phyloP scores from a whole-genome alignment of 2,329 filamentous ascomycete species.

The Colletotrichum eleusines region DNA sequence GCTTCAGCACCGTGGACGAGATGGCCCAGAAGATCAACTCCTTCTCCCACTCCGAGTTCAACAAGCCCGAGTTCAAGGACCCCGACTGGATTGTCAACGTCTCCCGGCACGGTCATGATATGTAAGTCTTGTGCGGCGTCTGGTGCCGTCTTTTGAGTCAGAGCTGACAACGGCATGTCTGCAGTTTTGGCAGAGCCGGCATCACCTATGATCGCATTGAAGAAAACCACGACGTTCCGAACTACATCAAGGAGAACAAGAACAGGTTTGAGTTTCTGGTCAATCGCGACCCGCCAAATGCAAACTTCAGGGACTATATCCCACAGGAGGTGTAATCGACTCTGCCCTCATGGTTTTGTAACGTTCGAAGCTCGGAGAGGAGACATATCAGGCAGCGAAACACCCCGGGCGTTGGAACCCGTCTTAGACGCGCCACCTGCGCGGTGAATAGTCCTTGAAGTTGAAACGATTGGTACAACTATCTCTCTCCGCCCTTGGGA shows the following conservation, averaged over 20 bases:
- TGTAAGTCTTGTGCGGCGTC: background rate
- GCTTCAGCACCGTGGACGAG: background rate
- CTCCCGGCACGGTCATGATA: background rate
- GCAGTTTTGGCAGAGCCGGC: background rate
- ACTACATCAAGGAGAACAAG: background rate
- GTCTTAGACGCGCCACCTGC: too few relatives aligned
- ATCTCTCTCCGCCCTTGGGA: too few relatives aligned
- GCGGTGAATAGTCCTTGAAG: too few relatives aligned
- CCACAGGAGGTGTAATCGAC: background rate
- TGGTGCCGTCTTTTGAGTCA: background rate
- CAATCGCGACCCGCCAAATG: background rate
- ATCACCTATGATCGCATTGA: background rate
- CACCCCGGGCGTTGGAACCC: too few relatives aligned
- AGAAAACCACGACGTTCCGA: background rate
- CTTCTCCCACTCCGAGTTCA: background rate
- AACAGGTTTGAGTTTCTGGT: background rate
- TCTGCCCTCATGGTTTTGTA: background rate
- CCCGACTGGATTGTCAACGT: background rate
- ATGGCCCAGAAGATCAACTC: background rate
- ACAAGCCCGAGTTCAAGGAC: background rate
- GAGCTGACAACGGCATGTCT: background rate
- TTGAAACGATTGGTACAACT: too few relatives aligned
- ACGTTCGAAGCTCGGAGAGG: too few relatives aligned
- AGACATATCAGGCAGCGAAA: too few relatives aligned
- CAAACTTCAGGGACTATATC: background rate